phyloP scores from a whole-genome alignment of 805 yeast species.

The Hanseniaspora hatyaiensis region DNA sequence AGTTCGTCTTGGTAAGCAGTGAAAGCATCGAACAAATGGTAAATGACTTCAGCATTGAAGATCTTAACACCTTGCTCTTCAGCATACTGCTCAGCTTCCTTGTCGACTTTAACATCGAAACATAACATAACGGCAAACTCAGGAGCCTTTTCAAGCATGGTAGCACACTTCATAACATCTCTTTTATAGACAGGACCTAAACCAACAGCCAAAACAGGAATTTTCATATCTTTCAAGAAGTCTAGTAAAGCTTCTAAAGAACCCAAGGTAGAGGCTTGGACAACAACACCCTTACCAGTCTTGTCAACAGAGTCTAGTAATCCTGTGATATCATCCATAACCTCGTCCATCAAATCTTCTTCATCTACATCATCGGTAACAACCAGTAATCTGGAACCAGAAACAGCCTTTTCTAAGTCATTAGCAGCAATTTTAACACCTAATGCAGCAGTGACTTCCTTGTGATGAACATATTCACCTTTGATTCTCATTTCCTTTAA shows the following conservation, averaged over 20 bases:
- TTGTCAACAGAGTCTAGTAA: constrained; percentile 88
- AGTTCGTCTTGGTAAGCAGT: constrained; percentile 82
- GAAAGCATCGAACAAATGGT: constrained; percentile 90
- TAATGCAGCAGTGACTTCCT: constrained; percentile 95
- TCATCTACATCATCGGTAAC: constrained; percentile 97
- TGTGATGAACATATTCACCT: constrained; percentile 92
- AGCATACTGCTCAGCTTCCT: constrained; percentile 97
- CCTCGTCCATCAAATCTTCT: constrained; percentile 94
- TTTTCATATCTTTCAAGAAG: constrained; percentile 95
- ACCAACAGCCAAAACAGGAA: constrained; percentile 97
- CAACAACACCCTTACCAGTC: constrained; percentile 93
- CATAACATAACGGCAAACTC: constrained; percentile 96
- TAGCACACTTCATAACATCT: constrained; percentile 93
- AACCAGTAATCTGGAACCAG: constrained; percentile 90
- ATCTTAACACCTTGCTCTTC: constrained; percentile 82
- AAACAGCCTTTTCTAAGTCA: constrained; percentile 96
- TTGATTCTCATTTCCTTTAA: constrained; percentile 90
- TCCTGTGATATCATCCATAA: constrained; percentile 96
- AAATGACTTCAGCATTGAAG: constrained; percentile 92
- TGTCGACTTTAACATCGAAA: constrained; percentile 93
- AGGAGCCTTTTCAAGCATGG: constrained; percentile 94
- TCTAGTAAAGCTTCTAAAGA: constrained; percentile 93
- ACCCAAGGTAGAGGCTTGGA: constrained; percentile 97
- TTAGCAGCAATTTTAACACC: constrained; percentile 98
- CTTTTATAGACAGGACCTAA: constrained; percentile 96